Conservation (phyloP, 768 basidiomycete species). For the Auriculariales sp. region DNA sequence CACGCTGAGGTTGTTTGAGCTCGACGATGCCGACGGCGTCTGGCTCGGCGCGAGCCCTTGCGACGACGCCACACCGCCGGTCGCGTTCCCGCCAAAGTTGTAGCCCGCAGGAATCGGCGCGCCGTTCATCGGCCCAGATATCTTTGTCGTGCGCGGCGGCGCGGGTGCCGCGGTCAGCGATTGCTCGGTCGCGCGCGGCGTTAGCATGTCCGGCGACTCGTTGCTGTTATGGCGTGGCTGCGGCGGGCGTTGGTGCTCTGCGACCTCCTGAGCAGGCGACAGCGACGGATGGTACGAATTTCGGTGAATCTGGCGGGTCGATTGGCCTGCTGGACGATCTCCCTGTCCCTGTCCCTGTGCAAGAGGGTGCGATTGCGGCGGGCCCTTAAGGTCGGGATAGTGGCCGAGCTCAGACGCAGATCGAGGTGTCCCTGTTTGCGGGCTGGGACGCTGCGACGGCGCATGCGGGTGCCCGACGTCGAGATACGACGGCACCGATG, state of each 20-base stretch:
- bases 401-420: slow-evolving; percentile 58
- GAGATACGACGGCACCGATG: slow-evolving; percentile 39
- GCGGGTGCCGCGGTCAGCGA: neutral
- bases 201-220: neutral
- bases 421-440: neutral
- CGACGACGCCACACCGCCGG: too few species aligned
- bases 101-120: slow-evolving; percentile 75
- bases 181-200: neutral
- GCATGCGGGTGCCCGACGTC: slow-evolving; percentile 16
- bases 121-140: slow-evolving; percentile 78
- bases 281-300: slow-evolving; percentile 54
- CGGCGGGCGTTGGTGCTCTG: too few species aligned
- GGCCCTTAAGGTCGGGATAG: slow-evolving; percentile 42
- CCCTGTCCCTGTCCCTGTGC: slow-evolving; percentile 17
- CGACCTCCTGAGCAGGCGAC: slow-evolving; percentile 24
- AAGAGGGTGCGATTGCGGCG: slow-evolving; percentile 19
- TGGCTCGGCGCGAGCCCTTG: neutral
- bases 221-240: neutral
- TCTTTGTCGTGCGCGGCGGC: slow-evolving; percentile 29
- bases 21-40: too few species aligned
- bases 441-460: slow-evolving; percentile 41
- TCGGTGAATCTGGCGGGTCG: slow-evolving; percentile 40
- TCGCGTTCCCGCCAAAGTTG: slow-evolving; percentile 83
- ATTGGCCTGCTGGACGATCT: slow-evolving; percentile 39
- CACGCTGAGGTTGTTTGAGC: slow-evolving; percentile 23